Conservation (phyloP, 495 filamentous ascomycete species). For the Penicillium steckii region DNA sequence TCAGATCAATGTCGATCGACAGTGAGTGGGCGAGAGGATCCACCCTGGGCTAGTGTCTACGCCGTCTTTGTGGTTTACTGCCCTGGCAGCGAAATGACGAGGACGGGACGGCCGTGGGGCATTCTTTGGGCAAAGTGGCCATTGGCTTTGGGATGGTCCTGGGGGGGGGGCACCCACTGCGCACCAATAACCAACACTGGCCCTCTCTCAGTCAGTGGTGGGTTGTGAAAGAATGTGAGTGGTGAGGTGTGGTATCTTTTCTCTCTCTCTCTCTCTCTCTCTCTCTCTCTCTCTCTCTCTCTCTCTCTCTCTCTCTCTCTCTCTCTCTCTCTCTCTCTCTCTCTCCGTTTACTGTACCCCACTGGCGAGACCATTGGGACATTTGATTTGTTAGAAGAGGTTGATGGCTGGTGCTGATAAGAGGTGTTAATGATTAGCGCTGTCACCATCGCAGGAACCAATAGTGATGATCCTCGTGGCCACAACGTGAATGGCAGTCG, state of each 20-base stretch:
- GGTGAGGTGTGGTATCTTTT: too few relatives aligned
- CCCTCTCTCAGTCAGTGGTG: too few relatives aligned
- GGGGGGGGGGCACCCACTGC: background rate
- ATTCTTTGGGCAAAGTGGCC: background rate
- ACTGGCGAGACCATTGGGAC: background rate
- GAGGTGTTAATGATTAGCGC: constrained; percentile 27
- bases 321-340: background rate
- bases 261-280: too few relatives aligned
- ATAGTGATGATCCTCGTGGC: constrained; percentile 26
- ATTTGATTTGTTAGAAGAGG: constrained; percentile 1
- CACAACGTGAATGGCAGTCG: constrained; percentile 7
- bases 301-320: background rate
- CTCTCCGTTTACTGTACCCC: background rate
- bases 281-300: background rate
- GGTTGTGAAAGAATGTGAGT: too few relatives aligned
- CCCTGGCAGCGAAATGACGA: constrained; percentile 21
- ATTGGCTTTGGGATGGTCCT: constrained; percentile 5
- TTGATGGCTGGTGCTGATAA: constrained; percentile 21
- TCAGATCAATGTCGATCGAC: constrained; percentile 15
- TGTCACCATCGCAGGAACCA: constrained; percentile 27
- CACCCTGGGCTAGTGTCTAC: background rate
- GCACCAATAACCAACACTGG: background rate
- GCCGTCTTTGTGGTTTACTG: background rate
- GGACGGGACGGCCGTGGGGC: constrained; percentile 21
- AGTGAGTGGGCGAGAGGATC: background rate